Base-by-base conservation (phyloP, 768 basidiomycete species). In the Boletus edulis region DNA sequence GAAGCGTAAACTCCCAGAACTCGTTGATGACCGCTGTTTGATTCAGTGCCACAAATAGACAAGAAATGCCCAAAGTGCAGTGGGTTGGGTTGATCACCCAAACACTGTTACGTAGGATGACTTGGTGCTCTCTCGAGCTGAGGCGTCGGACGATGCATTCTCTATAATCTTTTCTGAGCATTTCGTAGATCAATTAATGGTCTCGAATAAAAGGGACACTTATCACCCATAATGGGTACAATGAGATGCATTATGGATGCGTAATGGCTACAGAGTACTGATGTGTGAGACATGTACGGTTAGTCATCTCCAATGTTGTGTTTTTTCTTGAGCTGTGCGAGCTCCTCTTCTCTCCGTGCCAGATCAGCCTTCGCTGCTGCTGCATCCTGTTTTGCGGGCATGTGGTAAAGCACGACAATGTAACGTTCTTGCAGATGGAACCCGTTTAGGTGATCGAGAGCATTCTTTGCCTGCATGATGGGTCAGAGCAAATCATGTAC, bases 391-490 rank as follows among this genome's bases (percentile, higher is more conserved):
- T 94, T 92, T n/a, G 93, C 87, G 37, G 94, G 93, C 87, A 98
- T 96, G 69, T 98, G 95, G 67, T 96, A 98, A 29, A 98, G 76
- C 10, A 98, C 96, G 54, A 99, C 96, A 50, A 99, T 96, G 73
- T 98, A 99, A 24, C 96, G 89, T 73, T 97, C 96, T 75, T 94
- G 94, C 55, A 99, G 72, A 75, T 99, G 96, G 76, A 99, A 99
- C 43, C 96, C 96, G 63, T 98, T 98, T 67, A 98, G 72, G 72
- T 97, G 94, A 67, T 95, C 95, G 53, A 97, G 83, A 0, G 96
- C 96, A 66, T 95, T 94, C 73, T 97, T 96, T 20, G 96, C 96
- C 91, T 97, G 66, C 13, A 51, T 46, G 40, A 48, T 51, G 54
- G 56, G 49, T 57, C 61, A 67, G 40, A 62, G 51, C 48, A 24